A percentile compares a stretch with the other conserved stretches of the same genome.
Evolutionary conservation across 331 rosid species (phyloP).

Genomic region (Spiraea crenata): DNA sequence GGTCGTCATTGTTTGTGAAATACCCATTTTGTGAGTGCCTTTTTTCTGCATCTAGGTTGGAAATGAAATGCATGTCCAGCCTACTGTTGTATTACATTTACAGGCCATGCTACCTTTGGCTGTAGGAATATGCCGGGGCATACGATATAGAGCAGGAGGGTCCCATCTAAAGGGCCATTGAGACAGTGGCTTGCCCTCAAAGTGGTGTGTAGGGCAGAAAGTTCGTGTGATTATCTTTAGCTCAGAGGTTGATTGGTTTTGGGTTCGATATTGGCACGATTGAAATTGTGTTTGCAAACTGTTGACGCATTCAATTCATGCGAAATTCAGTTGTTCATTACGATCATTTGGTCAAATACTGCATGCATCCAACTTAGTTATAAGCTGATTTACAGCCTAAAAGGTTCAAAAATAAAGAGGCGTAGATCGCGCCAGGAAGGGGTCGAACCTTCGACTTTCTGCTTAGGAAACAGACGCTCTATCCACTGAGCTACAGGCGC

Average conservation of each 20-base stretch:
- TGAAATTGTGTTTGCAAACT: neutral
- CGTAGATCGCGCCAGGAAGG: slow-evolving; percentile 69
- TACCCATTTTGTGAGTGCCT: slow-evolving; percentile 11
- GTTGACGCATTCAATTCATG: neutral
- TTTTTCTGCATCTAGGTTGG: slow-evolving; percentile 2
- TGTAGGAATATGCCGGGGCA: slow-evolving; percentile 7
- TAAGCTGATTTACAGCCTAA: too few relatives aligned
- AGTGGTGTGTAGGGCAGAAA: neutral
- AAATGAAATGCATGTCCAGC: neutral
- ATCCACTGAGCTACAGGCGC: slow-evolving; percentile 99
- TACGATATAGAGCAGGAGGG: slow-evolving; percentile 9
- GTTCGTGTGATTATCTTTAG: neutral
- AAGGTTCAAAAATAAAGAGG: too few relatives aligned
- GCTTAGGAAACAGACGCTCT: slow-evolving; percentile 99
- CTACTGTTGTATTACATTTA: neutral
- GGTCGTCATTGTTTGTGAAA: neutral
- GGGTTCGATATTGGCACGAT: neutral
- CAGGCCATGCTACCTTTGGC: slow-evolving; percentile 8
- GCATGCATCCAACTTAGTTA: too few relatives aligned
- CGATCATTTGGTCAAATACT: too few relatives aligned
- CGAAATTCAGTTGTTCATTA: neutral
- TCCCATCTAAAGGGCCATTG: slow-evolving; percentile 7
- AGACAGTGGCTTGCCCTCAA: slow-evolving; percentile 3
- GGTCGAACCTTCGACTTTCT: slow-evolving; percentile 98
- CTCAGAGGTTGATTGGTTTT: neutral